Conservation (phyloP, 805 yeast species). For the Limtongia smithiae region DNA sequence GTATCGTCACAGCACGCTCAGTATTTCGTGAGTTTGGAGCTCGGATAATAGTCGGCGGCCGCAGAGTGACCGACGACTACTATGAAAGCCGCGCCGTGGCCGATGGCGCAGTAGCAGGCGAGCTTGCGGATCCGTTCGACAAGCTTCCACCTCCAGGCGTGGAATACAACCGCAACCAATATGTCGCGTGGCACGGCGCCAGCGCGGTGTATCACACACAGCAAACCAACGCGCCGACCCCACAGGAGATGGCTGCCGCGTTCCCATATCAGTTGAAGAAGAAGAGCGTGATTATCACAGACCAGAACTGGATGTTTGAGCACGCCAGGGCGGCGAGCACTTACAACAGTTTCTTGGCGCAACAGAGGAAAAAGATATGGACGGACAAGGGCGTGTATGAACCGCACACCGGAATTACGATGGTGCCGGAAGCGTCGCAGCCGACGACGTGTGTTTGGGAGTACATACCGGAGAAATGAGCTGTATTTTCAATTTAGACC, state of each 20-base stretch:
- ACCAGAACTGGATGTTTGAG: conserved; percentile 79
- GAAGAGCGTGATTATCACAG: conserved; percentile 43
- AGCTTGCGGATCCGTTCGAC: conserved; percentile 65
- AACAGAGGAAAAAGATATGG: conserved; percentile 51
- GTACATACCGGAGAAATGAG: conserved; percentile 5
- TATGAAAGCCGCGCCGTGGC: conserved; percentile 57
- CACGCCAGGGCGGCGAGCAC: conserved; percentile 75
- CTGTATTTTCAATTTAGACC: too few species aligned
- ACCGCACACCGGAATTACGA: conserved; percentile 76
- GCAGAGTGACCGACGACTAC: conserved; percentile 80
- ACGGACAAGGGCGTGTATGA: conserved; percentile 62
- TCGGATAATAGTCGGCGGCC: conserved; percentile 72
- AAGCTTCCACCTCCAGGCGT: conserved; percentile 43
- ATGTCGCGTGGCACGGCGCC: conserved; percentile 54
- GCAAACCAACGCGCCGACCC: conserved; percentile 26
- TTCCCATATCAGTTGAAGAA: conserved; percentile 27
- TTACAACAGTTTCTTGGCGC: conserved; percentile 60
- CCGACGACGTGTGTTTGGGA: conserved; percentile 42
- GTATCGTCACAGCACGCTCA: conserved; percentile 85
- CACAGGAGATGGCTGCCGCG: conserved; percentile 7
- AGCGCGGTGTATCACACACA: conserved; percentile 42
- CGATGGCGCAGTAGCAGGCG: conserved; percentile 68
- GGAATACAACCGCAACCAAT: conserved; percentile 48
- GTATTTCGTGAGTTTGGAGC: conserved; percentile 92
- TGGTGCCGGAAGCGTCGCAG: conserved; percentile 73